Base-by-base conservation (phyloP, 2,329 filamentous ascomycete genomes). In the Hortaea sp. region DNA sequence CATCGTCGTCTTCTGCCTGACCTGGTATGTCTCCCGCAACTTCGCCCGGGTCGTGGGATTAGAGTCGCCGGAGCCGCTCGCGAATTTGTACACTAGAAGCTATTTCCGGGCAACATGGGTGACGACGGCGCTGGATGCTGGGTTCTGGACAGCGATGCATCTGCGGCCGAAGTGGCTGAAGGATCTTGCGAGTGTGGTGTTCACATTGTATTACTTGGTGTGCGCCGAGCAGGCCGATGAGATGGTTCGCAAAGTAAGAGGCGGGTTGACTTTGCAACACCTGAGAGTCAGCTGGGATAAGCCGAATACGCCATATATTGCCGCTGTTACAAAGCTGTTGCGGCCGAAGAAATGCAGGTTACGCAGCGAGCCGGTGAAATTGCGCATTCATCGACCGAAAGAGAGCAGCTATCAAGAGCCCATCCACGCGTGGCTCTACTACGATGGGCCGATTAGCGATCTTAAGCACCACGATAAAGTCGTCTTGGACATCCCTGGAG, bases 41-140 rank as follows among this genome's bases (percentile, higher is more conserved):
- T 94, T 98, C 58, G 89, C 86, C 63, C 94, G 94, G 53, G 78
- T 98, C 5, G 78, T 95, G 48, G 87, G 88, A 3, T 78, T 98
- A 43, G 88, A 95, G 56, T 89, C 84, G 54, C 90, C 92, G 4
- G 92, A 98, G 59, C 92, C 92, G 13, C 76, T 98, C 61, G 85
- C 89, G 29, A 95, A 94, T 61, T 83, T 97, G 64, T 98, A 98
- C 69, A 88, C 86, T 45, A 76, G 87, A 43, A 82, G 85, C 29
- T 98, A 94, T 69, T 98, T 95, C 65, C 83, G 92, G 42, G 92
- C 92, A 46, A 98, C 92, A 62, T 98, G 92, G 92, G 79, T 97
- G 11, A 82, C 92, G 44, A 98, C 92, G 0, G 92, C 88, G 0
- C 69, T 98, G 50, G 92, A 98, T 59, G 92, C 92, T 5, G 92